These are phyloP conservation scores for Geosiphon pyriformis DNA, from an alignment of 192 early-diverging fungal species.

Conservation along the genomic window DNA sequence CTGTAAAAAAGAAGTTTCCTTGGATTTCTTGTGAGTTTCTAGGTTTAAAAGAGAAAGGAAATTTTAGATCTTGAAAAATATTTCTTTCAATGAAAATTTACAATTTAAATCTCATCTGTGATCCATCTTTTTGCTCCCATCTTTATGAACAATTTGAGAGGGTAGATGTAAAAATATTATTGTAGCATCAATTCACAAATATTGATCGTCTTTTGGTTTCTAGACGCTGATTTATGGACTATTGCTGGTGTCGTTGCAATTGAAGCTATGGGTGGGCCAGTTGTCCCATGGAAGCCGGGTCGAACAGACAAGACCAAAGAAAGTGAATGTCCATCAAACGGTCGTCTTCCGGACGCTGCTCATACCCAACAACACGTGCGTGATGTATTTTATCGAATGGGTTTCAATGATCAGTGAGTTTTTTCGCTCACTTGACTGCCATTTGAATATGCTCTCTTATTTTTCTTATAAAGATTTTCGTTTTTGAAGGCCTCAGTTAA, in stretches of 20 bases:
- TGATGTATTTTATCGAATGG: slow-evolving; percentile 64
- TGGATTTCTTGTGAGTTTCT: slow-evolving; percentile 45
- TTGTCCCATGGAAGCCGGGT: slow-evolving; percentile 58
- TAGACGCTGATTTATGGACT: slow-evolving; percentile 71
- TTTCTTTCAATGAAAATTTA: too few species aligned
- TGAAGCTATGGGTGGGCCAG: slow-evolving; percentile 66
- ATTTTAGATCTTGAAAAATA: neutral
- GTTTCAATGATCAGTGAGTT: slow-evolving; percentile 45
- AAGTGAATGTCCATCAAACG: slow-evolving; percentile 52
- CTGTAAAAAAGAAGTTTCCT: slow-evolving; percentile 56
- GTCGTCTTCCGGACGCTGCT: slow-evolving; percentile 63
- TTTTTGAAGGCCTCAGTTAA: neutral
- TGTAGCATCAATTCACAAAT: neutral
- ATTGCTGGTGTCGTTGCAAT: slow-evolving; percentile 64
- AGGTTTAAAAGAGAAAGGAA: neutral
- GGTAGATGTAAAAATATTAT: too few species aligned
- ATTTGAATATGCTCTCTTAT: neutral
- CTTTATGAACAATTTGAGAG: too few species aligned
- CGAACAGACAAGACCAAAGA: slow-evolving; percentile 49
- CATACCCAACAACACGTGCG: slow-evolving; percentile 51
- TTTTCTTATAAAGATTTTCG: neutral
- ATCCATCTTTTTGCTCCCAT: too few species aligned
- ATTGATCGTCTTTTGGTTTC: neutral
- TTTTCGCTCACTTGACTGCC: neutral
- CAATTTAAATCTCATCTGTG: too few species aligned